Evolutionary conservation across 495 filamentous ascomycete species (phyloP).

Genomic region (Xylaria venustula): DNA sequence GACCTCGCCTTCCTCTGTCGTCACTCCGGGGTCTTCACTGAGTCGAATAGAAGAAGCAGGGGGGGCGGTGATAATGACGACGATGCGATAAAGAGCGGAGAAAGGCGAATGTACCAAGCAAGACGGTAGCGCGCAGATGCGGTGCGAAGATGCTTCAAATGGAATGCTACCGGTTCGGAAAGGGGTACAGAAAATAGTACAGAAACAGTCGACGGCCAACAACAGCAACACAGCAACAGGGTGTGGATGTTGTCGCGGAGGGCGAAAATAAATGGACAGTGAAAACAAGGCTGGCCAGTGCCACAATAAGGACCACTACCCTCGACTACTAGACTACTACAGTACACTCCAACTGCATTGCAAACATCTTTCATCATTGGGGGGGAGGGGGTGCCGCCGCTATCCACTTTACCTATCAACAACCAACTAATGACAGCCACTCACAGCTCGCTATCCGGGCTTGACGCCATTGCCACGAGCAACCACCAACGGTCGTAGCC

Average conservation of each 20-base stretch:
- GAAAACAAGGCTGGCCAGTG: background rate
- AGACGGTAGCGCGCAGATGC: background rate
- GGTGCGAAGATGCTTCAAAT: too few relatives aligned
- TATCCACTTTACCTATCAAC: constrained; percentile 3
- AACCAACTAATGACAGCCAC: constrained; percentile 2
- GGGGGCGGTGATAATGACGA: constrained; percentile 1
- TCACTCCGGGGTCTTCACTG: background rate
- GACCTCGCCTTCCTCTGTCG: background rate
- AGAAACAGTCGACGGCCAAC: too few relatives aligned
- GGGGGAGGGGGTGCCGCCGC: background rate
- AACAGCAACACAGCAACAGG: background rate
- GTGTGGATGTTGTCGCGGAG: background rate
- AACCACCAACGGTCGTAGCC: constrained; percentile 3
- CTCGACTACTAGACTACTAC: background rate
- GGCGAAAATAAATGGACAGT: background rate
- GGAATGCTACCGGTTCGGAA: background rate
- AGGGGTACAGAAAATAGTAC: too few relatives aligned
- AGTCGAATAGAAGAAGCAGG: background rate
- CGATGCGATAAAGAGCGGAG: too few relatives aligned
- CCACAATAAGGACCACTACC: constrained; percentile 4
- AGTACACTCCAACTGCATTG: too few relatives aligned
- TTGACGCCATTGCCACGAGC: constrained; percentile 14
- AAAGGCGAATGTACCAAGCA: too few relatives aligned
- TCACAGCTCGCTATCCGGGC: background rate
- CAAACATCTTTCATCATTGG: background rate